Evolutionary conservation across 768 basidiomycete species (phyloP).

Genomic region (Hemileccinum rubropunctum): DNA sequence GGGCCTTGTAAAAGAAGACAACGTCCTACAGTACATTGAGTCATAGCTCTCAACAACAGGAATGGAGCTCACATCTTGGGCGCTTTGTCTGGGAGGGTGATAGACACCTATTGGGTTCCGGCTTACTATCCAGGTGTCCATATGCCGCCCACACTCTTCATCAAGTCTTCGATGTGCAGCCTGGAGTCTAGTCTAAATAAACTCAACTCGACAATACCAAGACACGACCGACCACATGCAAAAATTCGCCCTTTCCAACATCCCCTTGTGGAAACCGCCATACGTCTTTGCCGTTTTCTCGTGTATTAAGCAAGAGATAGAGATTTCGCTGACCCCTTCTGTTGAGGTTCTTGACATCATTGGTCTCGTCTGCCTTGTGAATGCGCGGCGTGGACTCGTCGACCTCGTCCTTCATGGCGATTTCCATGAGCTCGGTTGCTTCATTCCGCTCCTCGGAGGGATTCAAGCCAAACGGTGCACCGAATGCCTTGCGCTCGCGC

Average conservation of each 20-base stretch:
- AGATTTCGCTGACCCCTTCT: conserved; percentile 82
- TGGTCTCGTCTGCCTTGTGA: conserved; percentile 56
- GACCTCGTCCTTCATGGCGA: conserved; percentile 57
- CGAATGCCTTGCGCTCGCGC: conserved; percentile 74
- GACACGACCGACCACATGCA: conserved; percentile 65
- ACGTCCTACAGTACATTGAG: conserved; percentile 45
- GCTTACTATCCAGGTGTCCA: conserved; percentile 96
- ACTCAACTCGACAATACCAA: background rate
- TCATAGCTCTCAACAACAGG: background rate
- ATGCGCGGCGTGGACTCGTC: conserved; percentile 61
- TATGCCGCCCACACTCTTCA: conserved; percentile 70
- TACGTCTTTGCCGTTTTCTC: conserved; percentile 41
- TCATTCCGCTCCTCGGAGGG: conserved; percentile 40
- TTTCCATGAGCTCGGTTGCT: conserved; percentile 54
- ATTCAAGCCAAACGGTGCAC: conserved; percentile 51
- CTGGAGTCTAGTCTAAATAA: conserved; percentile 33
- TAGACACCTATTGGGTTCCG: conserved; percentile 83
- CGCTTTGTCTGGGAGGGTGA: conserved; percentile 43
- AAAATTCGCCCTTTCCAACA: conserved; percentile 58
- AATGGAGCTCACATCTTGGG: conserved; percentile 35
- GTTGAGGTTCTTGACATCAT: conserved; percentile 74
- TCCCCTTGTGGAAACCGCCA: conserved; percentile 85
- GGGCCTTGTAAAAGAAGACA: conserved; percentile 91
- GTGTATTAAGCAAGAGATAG: conserved; percentile 73
- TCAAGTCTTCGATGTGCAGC: conserved; percentile 71